Evolutionary conservation across 164 flowering plant species (phyloP).

Genomic region (Kingdonia uniflora): DNA sequence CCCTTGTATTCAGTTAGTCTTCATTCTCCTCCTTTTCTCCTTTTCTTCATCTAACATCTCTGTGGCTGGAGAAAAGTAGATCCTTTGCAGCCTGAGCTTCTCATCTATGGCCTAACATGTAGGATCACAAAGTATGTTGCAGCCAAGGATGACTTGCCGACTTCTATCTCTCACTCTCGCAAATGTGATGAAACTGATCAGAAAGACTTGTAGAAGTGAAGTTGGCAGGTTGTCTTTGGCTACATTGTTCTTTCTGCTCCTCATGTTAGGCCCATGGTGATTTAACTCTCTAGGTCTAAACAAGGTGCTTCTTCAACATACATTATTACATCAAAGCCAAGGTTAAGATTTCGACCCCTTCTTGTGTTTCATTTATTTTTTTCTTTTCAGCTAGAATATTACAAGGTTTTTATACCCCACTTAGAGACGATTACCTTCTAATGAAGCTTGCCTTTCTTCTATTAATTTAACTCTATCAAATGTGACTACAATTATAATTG

Average conservation of each 20-base stretch:
- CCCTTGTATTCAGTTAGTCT: neutral
- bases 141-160: constrained; percentile 66
- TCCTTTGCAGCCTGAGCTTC: constrained; percentile 4
- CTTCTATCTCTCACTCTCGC: neutral
- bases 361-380: too few species aligned
- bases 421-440: too few species aligned
- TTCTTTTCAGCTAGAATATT: too few species aligned
- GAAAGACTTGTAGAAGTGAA: constrained; percentile 1
- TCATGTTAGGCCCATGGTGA: constrained; percentile 36
- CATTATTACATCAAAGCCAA: neutral
- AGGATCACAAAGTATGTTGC: constrained; percentile 25
- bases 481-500: too few species aligned
- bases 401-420: too few species aligned
- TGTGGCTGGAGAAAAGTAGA: neutral
- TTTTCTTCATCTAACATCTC: too few species aligned
- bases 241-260: constrained; percentile 33
- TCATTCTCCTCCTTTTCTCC: neutral
- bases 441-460: too few species aligned
- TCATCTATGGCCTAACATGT: constrained; percentile 29
- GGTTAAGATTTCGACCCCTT: neutral
- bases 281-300: neutral
- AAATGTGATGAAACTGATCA: neutral
- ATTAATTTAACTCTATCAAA: too few species aligned
- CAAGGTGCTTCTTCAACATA: neutral
- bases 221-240: constrained; percentile 52